phyloP scores from a whole-genome alignment of 78 protist species.

The Planoprotostelium fungivorum region DNA sequence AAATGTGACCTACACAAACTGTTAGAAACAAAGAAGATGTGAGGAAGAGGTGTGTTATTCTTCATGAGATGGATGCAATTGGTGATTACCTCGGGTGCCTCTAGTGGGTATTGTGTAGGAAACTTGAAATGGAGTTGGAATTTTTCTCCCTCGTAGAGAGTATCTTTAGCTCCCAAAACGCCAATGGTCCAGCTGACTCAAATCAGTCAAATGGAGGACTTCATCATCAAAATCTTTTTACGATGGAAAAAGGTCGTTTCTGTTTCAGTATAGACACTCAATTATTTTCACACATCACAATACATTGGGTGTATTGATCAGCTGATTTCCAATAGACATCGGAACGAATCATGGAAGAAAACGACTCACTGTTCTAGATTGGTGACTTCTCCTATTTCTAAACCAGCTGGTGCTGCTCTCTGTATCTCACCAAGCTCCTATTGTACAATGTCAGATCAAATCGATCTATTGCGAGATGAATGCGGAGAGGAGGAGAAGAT shows the following conservation, averaged over 20 bases:
- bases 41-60: not conserved
- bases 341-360: too few relatives aligned
- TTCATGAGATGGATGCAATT: not conserved
- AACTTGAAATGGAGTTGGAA: slow-evolving; percentile 49
- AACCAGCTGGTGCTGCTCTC: slow-evolving; percentile 32
- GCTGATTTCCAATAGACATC: not conserved
- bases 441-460: slow-evolving; percentile 39
- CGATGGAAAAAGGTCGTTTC: not conserved
- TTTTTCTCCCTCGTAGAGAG: slow-evolving; percentile 38
- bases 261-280: too few relatives aligned
- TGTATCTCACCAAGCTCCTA: slow-evolving; percentile 42
- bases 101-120: slow-evolving; percentile 42
- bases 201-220: not conserved
- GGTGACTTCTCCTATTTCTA: slow-evolving; percentile 15
- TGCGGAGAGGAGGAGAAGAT: not conserved
- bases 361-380: slow-evolving; percentile 10
- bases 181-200: slow-evolving; percentile 24
- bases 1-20: slow-evolving; percentile 47
- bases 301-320: not conserved
- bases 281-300: too few relatives aligned
- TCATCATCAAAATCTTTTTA: too few relatives aligned
- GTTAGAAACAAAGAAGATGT: not conserved
- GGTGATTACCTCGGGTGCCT: slow-evolving; percentile 39
- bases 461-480: not conserved
- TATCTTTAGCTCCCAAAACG: slow-evolving; percentile 20